Base-by-base conservation (phyloP, 2,329 filamentous ascomycete species). In the Macroventuria anomochaeta region DNA sequence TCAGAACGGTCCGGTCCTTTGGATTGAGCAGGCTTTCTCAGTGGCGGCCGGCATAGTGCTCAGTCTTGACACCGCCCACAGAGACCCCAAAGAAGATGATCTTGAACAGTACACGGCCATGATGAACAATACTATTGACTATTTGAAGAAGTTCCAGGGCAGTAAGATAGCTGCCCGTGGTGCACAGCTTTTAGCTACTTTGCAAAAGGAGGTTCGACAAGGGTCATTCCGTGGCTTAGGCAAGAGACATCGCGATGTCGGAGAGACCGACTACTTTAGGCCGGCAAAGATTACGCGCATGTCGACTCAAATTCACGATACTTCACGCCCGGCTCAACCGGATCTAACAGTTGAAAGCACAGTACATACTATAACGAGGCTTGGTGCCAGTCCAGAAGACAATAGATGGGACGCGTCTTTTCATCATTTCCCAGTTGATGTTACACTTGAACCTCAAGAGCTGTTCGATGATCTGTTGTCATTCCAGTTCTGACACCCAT, bases 21-120 rank as follows among this genome's bases (percentile, higher is more conserved):
- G 75, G 75, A 76, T 76, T 25, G 69, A 76, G 29, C 74, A 77
- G 53, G 74, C 75, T 7, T 77, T 77, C 46, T 68, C 69, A n/a
- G 72, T 77, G 1, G 72, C 75, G 15, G 75, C 75, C 3, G 60
- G 71, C 36, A 76, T 77, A 7, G 74, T 76, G 2, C 56, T 77
- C 12, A 70, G 71, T 18, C 62, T 77, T n/a, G 75, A 77, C 41
- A 63, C 71, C 4, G 70, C 74, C 38, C 73, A 76, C 51, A 71
- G 71, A 13, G 41, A 25, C 2, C 29, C 46, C 13, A 34, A 42
- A 5, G 52, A 60, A 17, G 43, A 43, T 1, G 58, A 64, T n/a
- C 48, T 52, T n/a, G 42, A 39, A 5, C 43, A 59, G 8, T 50
- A 63, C 17, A 28, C 5, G 6, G 20, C 34, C 15, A 34, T 63